Conservation (phyloP, 2,329 filamentous ascomycete species). For the Neonectria coccinea region DNA sequence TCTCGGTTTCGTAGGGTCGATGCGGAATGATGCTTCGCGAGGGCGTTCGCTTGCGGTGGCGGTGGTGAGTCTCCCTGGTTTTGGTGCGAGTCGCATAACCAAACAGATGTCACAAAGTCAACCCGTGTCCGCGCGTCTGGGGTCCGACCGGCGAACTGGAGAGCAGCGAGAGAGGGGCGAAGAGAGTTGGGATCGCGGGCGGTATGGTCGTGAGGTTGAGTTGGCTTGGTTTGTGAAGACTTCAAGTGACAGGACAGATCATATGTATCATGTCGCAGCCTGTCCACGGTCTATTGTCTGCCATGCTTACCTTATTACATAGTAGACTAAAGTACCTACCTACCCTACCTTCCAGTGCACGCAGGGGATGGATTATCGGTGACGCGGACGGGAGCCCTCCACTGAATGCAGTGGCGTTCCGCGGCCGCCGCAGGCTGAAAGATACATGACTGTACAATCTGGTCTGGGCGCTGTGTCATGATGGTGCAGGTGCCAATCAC, state of each 20-base stretch:
- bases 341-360: slow-evolving; percentile 1
- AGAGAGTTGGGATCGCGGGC: neutral
- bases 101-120: slow-evolving; percentile 25
- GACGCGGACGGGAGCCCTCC: slow-evolving; percentile 7
- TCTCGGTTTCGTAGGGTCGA: slow-evolving; percentile 3
- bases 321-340: neutral
- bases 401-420: slow-evolving; percentile 15
- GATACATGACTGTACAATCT: slow-evolving; percentile 12
- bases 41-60: slow-evolving; percentile 28
- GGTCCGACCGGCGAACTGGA: slow-evolving; percentile 40
- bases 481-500: neutral
- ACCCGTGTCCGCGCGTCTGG: slow-evolving; percentile 25
- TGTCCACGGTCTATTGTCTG: slow-evolving; percentile 10
- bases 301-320: slow-evolving; percentile 16
- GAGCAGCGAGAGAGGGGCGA: neutral
- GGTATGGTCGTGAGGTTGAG: neutral
- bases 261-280: slow-evolving; percentile 43
- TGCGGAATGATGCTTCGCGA: slow-evolving; percentile 22
- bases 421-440: slow-evolving; percentile 6
- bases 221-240: slow-evolving; percentile 28
- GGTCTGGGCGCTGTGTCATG: neutral
- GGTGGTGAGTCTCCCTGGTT: slow-evolving; percentile 12
- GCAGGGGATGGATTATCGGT: slow-evolving; percentile 10
- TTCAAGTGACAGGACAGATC: slow-evolving; percentile 42
- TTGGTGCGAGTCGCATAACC: slow-evolving; percentile 36